Evolutionary conservation across 805 yeast genomes (phyloP).

Genomic region (Ascoidea asiatica): DNA sequence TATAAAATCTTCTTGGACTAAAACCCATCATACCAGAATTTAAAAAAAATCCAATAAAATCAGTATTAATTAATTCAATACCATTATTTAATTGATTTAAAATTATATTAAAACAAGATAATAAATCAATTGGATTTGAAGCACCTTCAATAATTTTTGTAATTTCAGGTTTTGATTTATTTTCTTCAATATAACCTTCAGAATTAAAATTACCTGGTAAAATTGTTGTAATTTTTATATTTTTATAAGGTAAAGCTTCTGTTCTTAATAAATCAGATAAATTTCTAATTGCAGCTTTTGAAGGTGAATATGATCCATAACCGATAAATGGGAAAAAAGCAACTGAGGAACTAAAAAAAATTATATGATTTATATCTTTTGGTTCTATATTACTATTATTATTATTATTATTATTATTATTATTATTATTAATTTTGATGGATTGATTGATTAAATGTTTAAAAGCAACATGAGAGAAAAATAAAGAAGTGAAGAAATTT

Average conservation of each 20-base stretch:
- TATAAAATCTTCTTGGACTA: constrained; percentile 48
- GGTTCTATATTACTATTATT: constrained; percentile 1
- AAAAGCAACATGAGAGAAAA: constrained; percentile 51
- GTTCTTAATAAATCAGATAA: constrained; percentile 70
- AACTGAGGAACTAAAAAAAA: constrained; percentile 60
- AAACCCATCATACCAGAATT: constrained; percentile 55
- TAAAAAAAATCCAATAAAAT: constrained; percentile 72
- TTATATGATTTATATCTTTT: constrained; percentile 25
- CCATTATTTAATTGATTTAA: constrained; percentile 47
- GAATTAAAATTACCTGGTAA: constrained; percentile 84
- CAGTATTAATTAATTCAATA: constrained; percentile 65
- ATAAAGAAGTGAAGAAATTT: constrained; percentile 65
- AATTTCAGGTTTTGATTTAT: constrained; percentile 72
- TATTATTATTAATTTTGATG: constrained; percentile 16
- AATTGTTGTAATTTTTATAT: constrained; percentile 57
- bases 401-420: constrained; percentile 12
- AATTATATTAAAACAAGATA: constrained; percentile 50
- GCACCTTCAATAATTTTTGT: constrained; percentile 80
- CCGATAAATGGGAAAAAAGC: constrained; percentile 87
- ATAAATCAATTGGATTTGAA: constrained; percentile 54
- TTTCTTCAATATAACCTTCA: constrained; percentile 78
- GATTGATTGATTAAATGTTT: constrained; percentile 24
- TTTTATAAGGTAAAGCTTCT: constrained; percentile 57
- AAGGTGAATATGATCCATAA: constrained; percentile 81
- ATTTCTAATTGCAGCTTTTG: constrained; percentile 70